Percentiles rank a stretch among this genome's conserved stretches.
Conservation (phyloP, 129 eudicot species). For the Tanacetum coccineum region DNA sequence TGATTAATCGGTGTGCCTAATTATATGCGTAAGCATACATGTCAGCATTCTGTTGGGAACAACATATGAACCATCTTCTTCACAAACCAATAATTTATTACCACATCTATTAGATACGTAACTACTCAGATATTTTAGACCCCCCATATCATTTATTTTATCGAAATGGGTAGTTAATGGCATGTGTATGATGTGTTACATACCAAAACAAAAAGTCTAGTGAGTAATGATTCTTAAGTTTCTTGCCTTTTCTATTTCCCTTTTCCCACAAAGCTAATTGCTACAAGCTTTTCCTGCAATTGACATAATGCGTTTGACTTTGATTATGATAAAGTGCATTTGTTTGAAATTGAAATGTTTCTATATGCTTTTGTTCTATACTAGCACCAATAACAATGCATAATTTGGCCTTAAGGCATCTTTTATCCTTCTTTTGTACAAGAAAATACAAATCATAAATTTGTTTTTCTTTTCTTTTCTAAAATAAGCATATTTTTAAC, state of each 20-base stretch:
- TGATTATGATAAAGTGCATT: slow-evolving; percentile 15
- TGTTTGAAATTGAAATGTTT: slow-evolving; percentile 14
- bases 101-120: too few relatives aligned
- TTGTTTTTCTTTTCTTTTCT: too few relatives aligned
- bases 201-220: slow-evolving; percentile 9
- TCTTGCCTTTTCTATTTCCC: slow-evolving; percentile 15
- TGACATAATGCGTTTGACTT: slow-evolving; percentile 26
- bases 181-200: not conserved
- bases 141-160: too few relatives aligned
- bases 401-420: slow-evolving; percentile 9
- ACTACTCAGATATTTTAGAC: too few relatives aligned
- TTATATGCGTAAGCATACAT: too few relatives aligned
- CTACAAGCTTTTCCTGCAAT: slow-evolving; percentile 24
- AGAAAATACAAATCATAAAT: too few relatives aligned
- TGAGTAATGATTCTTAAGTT: slow-evolving; percentile 12
- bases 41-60: too few relatives aligned
- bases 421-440: not conserved
- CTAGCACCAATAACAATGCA: slow-evolving; percentile 27
- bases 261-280: slow-evolving; percentile 23
- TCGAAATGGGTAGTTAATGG: slow-evolving; percentile 16
- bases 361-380: slow-evolving; percentile 22
- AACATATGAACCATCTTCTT: too few relatives aligned
- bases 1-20: too few relatives aligned
- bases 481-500: too few relatives aligned
- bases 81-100: too few relatives aligned